phyloP scores from a whole-genome alignment of 257 asterid species.

The Anisodus tanguticus region DNA sequence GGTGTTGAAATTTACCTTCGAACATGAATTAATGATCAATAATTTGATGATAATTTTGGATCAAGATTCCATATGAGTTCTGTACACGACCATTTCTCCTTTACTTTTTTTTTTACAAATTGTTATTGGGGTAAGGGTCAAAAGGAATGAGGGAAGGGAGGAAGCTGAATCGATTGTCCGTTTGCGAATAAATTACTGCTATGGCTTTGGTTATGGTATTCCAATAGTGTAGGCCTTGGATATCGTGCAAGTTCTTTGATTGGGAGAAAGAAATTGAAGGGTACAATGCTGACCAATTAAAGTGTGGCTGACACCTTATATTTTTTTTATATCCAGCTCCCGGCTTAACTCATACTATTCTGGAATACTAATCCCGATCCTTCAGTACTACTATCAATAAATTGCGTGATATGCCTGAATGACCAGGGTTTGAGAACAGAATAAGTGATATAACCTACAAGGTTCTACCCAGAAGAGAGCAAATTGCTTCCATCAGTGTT shows the following conservation, averaged over 20 bases:
- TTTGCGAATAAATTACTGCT: not conserved
- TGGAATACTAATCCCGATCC: no score
- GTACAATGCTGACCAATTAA: not conserved
- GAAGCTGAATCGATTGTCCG: not conserved
- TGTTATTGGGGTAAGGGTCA: conserved; percentile 14
- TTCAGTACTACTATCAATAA: no score
- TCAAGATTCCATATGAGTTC: not conserved
- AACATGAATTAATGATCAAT: not conserved
- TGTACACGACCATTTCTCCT: not conserved
- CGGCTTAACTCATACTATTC: no score
- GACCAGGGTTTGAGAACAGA: no score
- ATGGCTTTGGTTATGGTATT: not conserved
- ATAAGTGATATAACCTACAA: no score
- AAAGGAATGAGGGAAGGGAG: not conserved
- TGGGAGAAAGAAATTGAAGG: not conserved
- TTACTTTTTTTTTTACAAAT: not conserved
- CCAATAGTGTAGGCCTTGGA: conserved; percentile 22
- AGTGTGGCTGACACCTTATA: not conserved
- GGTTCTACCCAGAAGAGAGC: no score
- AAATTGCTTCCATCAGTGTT: no score
- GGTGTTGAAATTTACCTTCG: not conserved
- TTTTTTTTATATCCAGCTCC: not conserved
- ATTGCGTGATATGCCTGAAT: no score
- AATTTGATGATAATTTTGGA: not conserved
- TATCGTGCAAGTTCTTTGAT: not conserved